phyloP scores from a whole-genome alignment of 805 yeast genomes.

The Saccharomycopsis guyanensis region DNA sequence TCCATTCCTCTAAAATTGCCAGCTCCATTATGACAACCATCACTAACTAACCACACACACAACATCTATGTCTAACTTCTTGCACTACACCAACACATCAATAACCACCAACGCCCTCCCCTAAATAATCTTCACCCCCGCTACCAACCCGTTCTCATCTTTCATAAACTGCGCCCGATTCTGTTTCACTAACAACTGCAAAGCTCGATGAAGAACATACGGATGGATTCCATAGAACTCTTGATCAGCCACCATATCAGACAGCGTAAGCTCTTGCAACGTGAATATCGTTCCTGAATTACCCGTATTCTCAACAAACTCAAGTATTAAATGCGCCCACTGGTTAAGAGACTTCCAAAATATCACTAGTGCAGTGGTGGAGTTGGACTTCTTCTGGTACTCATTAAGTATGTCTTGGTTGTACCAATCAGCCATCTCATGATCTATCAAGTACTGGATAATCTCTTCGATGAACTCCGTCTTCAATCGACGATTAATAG shows the following conservation, averaged over 20 bases:
- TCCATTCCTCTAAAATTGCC: too few species aligned
- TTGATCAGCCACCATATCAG: conserved; percentile 48
- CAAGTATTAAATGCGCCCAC: conserved; percentile 57
- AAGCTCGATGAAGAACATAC: conserved; percentile 42
- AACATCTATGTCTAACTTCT: too few species aligned
- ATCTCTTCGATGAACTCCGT: conserved; percentile 50
- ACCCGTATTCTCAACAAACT: conserved; percentile 72
- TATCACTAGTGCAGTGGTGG: conserved; percentile 48
- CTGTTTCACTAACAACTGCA: conserved; percentile 52
- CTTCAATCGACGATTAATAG: conserved; percentile 46
- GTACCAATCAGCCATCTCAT: conserved; percentile 44
- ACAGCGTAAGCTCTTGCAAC: conserved; percentile 66
- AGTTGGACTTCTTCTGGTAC: conserved; percentile 46
- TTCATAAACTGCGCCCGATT: conserved; percentile 69
- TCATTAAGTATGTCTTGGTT: conserved; percentile 24
- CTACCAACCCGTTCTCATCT: conserved; percentile 56
- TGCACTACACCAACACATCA: too few species aligned
- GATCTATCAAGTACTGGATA: conserved; percentile 46
- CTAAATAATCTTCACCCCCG: conserved; percentile 69
- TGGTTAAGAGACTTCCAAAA: conserved; percentile 65
- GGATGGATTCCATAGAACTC: conserved; percentile 60
- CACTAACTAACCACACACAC: too few species aligned
- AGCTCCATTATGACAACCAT: too few species aligned
- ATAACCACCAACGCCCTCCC: too few species aligned
- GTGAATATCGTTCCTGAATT: conserved; percentile 74